Conservation (phyloP, 768 basidiomycete genomes). For the Pluteus cervinus region DNA sequence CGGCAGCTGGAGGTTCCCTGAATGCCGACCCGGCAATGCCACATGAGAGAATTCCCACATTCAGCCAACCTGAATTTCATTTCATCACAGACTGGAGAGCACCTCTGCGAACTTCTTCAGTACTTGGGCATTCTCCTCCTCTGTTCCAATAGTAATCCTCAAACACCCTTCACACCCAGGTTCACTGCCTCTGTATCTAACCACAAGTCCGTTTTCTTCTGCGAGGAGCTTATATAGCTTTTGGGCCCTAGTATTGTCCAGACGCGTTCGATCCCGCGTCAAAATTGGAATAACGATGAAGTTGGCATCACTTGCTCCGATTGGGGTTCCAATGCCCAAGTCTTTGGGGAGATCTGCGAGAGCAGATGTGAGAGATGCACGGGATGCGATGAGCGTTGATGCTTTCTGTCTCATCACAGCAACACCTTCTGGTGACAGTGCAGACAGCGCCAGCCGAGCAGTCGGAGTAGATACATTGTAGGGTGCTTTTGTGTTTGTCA, state of each 20-base stretch:
- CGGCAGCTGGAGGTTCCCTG: too few relatives aligned
- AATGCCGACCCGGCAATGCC: too few relatives aligned
- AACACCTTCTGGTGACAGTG: conserved; percentile 65
- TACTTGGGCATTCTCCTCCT: conserved; percentile 80
- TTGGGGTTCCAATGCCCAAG: conserved; percentile 55
- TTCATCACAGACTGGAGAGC: too few relatives aligned
- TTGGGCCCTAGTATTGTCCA: conserved; percentile 57
- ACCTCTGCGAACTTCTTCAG: too few relatives aligned
- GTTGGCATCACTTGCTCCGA: conserved; percentile 87
- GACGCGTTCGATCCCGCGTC: conserved; percentile 30
- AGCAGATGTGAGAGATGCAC: conserved; percentile 42
- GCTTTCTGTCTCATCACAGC: conserved; percentile 62
- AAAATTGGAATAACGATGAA: conserved; percentile 82
- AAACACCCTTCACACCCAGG: conserved; percentile 82
- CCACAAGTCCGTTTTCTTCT: conserved; percentile 81
- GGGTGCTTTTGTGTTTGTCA: conserved; percentile 94
- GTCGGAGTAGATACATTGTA: conserved; percentile 95
- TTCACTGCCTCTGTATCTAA: conserved; percentile 85
- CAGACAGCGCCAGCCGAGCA: conserved; percentile 73
- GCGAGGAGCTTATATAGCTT: conserved; percentile 77
- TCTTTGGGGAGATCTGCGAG: conserved; percentile 41
- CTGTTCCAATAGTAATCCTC: conserved; percentile 84
- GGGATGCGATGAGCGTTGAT: conserved; percentile 49
- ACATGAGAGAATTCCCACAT: too few relatives aligned
- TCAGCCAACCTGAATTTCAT: too few relatives aligned